phyloP scores from a whole-genome alignment of 306 rosid genomes.

The Inga leiocalycina region DNA sequence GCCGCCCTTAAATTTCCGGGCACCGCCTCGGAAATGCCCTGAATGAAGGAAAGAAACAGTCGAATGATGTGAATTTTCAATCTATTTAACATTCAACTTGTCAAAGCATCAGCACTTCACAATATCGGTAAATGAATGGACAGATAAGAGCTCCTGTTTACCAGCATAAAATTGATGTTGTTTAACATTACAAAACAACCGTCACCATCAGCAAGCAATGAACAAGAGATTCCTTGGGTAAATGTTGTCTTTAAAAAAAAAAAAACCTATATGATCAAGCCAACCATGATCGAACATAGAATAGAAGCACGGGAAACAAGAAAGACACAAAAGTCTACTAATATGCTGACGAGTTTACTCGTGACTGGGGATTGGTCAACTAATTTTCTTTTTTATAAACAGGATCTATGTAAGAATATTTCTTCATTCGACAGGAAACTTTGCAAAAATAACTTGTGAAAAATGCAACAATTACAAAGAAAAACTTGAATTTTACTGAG shows the following conservation, averaged over 20 bases:
- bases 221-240: neutral
- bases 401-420: neutral
- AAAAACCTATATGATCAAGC: neutral
- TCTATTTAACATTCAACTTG: neutral
- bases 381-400: neutral
- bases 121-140: neutral
- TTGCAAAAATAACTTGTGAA: neutral
- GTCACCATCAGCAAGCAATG: neutral
- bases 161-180: too few relatives aligned
- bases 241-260: neutral
- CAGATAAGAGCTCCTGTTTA: too few relatives aligned
- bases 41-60: slow-evolving; percentile 23
- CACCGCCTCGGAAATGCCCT: slow-evolving; percentile 52
- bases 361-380: neutral
- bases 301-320: neutral
- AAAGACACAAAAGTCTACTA: neutral
- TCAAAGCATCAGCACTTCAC: neutral
- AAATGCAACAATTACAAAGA: neutral
- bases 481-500: slow-evolving; percentile 4
- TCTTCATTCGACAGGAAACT: neutral
- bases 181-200: slow-evolving; percentile 9
- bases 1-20: slow-evolving; percentile 45
- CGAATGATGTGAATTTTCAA: neutral
- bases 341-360: neutral
- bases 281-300: neutral